Evolutionary conservation across 2,329 filamentous ascomycete species (phyloP), one percentile per base, ranked within the genome.

Genomic region (Torrubiellomyces zombiae): DNA sequence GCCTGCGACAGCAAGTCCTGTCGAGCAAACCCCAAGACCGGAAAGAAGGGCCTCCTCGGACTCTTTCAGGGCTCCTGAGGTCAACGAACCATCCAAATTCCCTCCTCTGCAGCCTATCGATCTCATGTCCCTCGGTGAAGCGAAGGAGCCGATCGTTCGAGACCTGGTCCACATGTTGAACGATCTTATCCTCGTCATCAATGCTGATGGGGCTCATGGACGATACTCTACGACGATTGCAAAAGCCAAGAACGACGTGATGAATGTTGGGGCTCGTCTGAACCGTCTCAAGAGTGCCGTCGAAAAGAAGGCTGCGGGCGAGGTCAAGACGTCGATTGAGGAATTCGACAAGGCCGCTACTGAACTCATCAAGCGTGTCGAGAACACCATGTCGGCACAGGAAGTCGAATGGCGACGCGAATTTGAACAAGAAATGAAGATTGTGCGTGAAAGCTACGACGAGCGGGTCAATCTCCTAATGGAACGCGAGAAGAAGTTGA

Each of bases 121-220:
- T 44, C 71, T 83, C 32, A 58, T 94, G 30, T 66, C 66, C 25
- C 67, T 91, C 14, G 63, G 69, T 27, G 68, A 82, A 40, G 81
- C 78, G 26, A 70, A 74, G 31, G 86, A 95, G 47, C 79, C 81
- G 15, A 67, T 93, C 18, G 79, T 95, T 13, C 83, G 94, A 52
- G 82, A 95, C 42, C 63, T 98, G 5, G 82, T 92, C 31, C 86
- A 81, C 56, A 86, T 93, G 56, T 66, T 98, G 40, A 98, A 98
- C 55, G 82, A 92, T 50, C 76, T 98, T 40, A 93, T 98, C 45
- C 74, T 80, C 7, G 81, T 91, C 23, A 75, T 94, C 47, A 93
- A 94, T 50, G 78, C 79, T 29, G 86, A 93, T 47, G 70, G 75
- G 32, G 70, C 80, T 29, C 69, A 75, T 33, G 65, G 65, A 38